phyloP scores from a whole-genome alignment of 306 rosid species.

The Luffa aegyptiaca region DNA sequence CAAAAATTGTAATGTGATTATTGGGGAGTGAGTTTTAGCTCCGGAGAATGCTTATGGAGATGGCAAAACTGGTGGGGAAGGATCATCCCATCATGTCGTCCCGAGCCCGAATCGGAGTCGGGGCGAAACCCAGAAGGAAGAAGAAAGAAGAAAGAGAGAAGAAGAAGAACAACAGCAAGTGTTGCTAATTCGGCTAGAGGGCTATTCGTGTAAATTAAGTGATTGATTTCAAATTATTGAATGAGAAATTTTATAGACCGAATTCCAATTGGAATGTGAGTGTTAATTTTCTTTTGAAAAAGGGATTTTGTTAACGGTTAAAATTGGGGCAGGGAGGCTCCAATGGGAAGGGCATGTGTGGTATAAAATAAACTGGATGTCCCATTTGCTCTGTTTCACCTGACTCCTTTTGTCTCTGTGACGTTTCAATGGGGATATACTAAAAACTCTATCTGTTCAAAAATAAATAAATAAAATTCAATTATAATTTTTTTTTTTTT shows the following conservation, averaged over 20 bases:
- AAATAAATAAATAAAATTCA: too few relatives aligned
- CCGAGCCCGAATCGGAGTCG: slow-evolving; percentile 39
- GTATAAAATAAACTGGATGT: not conserved
- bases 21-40: slow-evolving; percentile 17
- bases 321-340: not conserved
- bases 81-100: slow-evolving; percentile 57
- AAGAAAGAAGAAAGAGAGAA: not conserved
- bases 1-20: not conserved
- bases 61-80: slow-evolving; percentile 48
- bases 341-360: not conserved
- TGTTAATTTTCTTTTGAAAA: not conserved
- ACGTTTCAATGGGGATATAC: not conserved
- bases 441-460: not conserved
- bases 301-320: not conserved
- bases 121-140: not conserved
- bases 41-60: slow-evolving; percentile 56
- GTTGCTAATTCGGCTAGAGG: not conserved
- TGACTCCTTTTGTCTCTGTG: slow-evolving; percentile 16
- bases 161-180: not conserved
- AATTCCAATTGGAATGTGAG: not conserved
- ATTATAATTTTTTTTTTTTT: not conserved
- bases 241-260: not conserved
- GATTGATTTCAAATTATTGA: not conserved
- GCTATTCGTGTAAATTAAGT: not conserved
- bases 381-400: slow-evolving; percentile 26